phyloP scores from a whole-genome alignment of 306 rosid genomes.

The Malus fusca region DNA sequence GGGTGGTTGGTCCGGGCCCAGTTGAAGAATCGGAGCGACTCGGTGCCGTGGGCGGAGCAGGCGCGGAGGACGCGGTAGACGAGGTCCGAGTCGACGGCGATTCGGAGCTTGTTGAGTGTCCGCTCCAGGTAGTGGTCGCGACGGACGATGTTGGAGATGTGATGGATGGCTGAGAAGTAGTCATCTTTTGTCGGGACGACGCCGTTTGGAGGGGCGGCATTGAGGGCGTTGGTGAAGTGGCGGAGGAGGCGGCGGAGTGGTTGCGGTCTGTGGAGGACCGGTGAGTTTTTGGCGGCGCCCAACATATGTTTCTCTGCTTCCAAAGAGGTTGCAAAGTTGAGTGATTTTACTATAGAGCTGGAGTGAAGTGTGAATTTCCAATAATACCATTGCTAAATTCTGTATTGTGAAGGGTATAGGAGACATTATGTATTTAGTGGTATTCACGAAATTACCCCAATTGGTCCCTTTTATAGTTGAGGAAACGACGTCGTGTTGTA shows the following conservation, averaged over 20 bases:
- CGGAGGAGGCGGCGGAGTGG: background rate
- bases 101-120: constrained; percentile 78
- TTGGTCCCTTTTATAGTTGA: no score
- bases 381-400: background rate
- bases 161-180: constrained; percentile 79
- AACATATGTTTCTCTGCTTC: background rate
- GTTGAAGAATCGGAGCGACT: constrained; percentile 79
- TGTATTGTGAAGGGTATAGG: background rate
- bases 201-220: background rate
- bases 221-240: constrained; percentile 1
- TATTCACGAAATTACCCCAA: background rate
- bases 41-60: constrained; percentile 47
- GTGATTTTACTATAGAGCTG: background rate
- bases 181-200: constrained; percentile 40
- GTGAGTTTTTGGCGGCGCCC: background rate
- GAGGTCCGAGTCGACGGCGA: constrained; percentile 69
- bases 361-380: background rate
- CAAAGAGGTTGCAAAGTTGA: background rate
- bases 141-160: constrained; percentile 75
- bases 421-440: background rate
- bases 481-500: no score
- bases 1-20: constrained; percentile 72
- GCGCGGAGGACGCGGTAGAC: constrained; percentile 88
- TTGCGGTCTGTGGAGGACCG: background rate
- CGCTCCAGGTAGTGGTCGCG: constrained; percentile 91